A percentile compares a stretch with the other conserved stretches of the same genome.
These are phyloP conservation scores for Jackrogersella multiformis DNA, from an alignment of 495 filamentous ascomycete genomes.

Conservation along the genomic window DNA sequence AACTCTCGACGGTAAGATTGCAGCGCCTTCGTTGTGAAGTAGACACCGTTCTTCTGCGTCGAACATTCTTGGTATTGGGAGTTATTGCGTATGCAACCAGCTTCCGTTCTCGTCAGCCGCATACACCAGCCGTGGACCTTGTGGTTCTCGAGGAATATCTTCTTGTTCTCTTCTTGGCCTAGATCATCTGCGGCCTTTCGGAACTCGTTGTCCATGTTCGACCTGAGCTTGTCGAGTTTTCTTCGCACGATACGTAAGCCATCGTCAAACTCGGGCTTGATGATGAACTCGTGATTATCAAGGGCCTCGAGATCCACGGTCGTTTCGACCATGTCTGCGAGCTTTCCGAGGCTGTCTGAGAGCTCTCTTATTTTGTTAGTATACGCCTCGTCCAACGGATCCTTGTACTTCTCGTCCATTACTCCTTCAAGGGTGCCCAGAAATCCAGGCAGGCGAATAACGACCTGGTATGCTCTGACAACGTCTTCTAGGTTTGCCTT, in stretches of 20 bases:
- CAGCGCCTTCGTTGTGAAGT: constrained; percentile 91
- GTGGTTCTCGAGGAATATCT: constrained; percentile 97
- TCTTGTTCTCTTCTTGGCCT: constrained; percentile 95
- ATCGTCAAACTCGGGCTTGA: constrained; percentile 98
- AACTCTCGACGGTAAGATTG: constrained; percentile 86
- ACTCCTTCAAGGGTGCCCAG: constrained; percentile 88
- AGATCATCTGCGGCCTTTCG: constrained; percentile 78
- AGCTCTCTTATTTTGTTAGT: constrained; percentile 80
- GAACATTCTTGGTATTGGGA: constrained; percentile 91
- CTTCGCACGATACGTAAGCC: constrained; percentile 85
- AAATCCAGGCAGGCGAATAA: constrained; percentile 90
- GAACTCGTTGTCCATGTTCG: constrained; percentile 88
- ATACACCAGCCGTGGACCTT: constrained; percentile 97
- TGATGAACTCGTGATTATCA: constrained; percentile 97
- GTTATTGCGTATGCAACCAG: constrained; percentile 91
- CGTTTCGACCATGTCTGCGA: constrained; percentile 98
- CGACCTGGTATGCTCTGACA: constrained; percentile 92
- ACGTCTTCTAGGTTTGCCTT: constrained; percentile 94
- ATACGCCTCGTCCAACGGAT: constrained; percentile 87
- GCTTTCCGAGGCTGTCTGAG: constrained; percentile 80
- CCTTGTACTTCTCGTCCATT: constrained; percentile 94
- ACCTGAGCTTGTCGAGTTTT: constrained; percentile 83
- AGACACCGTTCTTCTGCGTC: constrained; percentile 98
- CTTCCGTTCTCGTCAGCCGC: constrained; percentile 89
- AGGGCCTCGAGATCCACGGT: constrained; percentile 96